A percentile compares a stretch with the other conserved stretches of the same genome.
phyloP scores from a whole-genome alignment of 106 monocot species.

The Acorus calamus region DNA sequence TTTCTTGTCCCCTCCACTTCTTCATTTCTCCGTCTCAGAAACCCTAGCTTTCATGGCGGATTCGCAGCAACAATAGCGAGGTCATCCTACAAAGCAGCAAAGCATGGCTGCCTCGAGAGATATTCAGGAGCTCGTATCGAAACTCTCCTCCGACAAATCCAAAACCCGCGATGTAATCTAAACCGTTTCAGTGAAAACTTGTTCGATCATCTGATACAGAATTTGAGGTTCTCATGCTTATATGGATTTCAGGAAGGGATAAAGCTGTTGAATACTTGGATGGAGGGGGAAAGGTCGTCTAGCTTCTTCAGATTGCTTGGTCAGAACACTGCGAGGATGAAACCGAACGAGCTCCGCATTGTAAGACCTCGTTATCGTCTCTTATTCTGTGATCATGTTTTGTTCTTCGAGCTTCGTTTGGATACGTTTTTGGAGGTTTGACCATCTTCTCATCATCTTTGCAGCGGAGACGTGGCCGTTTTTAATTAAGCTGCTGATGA shows the following conservation, averaged over 20 bases:
- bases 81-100: background rate
- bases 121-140: conserved; percentile 58
- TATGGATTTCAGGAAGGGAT: conserved; percentile 52
- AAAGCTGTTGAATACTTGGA: conserved; percentile 59
- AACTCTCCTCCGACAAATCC: conserved; percentile 73
- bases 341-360: conserved; percentile 39
- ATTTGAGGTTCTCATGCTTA: too few relatives aligned
- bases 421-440: background rate
- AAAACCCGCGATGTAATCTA: conserved; percentile 54
- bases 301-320: conserved; percentile 61
- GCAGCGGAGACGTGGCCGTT: conserved; percentile 85
- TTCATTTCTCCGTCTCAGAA: too few relatives aligned
- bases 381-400: background rate
- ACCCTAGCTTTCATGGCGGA: too few relatives aligned
- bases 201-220: too few relatives aligned
- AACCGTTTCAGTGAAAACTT: too few relatives aligned
- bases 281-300: conserved; percentile 63
- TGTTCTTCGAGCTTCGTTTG: background rate
- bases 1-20: too few relatives aligned
- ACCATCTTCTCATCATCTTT: conserved; percentile 6
- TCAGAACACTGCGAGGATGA: conserved; percentile 44
- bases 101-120: conserved; percentile 71
- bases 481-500: conserved; percentile 44
- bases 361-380: conserved; percentile 12
- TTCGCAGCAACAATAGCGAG: too few relatives aligned